Conservation (phyloP, 192 early-diverging fungal genomes). For the Phlyctochytrium arcticum region DNA sequence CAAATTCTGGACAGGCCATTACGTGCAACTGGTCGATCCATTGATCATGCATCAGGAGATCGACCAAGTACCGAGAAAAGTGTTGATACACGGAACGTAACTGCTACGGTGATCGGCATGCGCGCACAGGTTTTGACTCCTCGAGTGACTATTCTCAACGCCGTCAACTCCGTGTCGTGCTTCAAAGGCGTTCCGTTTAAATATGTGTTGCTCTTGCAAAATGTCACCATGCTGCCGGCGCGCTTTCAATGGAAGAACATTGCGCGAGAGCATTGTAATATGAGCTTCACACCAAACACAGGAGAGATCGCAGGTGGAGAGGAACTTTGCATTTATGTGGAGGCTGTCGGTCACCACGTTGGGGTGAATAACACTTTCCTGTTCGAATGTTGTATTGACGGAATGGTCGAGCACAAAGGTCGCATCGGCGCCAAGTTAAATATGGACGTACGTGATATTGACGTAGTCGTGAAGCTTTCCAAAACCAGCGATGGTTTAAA, state of each 20-base stretch:
- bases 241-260: conserved; percentile 27
- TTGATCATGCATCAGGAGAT: background rate
- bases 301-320: conserved; percentile 25
- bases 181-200: conserved; percentile 34
- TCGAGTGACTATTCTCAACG: conserved; percentile 15
- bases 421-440: conserved; percentile 21
- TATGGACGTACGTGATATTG: conserved; percentile 24
- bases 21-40: background rate
- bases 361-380: conserved; percentile 15
- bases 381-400: conserved; percentile 33
- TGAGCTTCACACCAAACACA: conserved; percentile 10
- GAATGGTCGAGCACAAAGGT: conserved; percentile 45
- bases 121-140: conserved; percentile 37
- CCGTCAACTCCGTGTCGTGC: conserved; percentile 17
- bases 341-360: conserved; percentile 9
- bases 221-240: conserved; percentile 29
- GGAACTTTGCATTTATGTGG: conserved; percentile 14
- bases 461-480: conserved; percentile 14
- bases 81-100: background rate
- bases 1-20: conserved; percentile 27
- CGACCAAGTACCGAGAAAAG: background rate
- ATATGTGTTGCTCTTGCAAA: conserved; percentile 27
- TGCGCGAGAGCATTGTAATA: background rate
- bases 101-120: conserved; percentile 24
- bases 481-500: conserved; percentile 3